Percentiles rank a stretch among this genome's conserved stretches.
phyloP scores from a whole-genome alignment of 176 grass and related monocot species.

The Saccharum spontaneum region DNA sequence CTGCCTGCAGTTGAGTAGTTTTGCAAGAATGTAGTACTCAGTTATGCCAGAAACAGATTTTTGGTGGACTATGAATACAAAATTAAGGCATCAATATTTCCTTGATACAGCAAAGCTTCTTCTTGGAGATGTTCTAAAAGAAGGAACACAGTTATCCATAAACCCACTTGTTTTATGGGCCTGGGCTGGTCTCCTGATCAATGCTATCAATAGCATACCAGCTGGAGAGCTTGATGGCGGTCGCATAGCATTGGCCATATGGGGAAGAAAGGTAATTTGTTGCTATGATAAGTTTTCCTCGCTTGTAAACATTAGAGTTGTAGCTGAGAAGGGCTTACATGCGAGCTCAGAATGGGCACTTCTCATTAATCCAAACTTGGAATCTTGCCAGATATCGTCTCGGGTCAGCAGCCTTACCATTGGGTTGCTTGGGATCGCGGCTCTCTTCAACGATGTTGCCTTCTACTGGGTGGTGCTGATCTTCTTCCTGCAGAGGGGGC shows the following conservation, averaged over 20 bases:
- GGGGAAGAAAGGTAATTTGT: slow-evolving; percentile 83
- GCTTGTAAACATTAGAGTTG: slow-evolving; percentile 5
- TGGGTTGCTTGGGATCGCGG: slow-evolving; percentile 68
- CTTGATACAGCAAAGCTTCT: slow-evolving; percentile 81
- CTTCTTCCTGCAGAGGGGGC: slow-evolving; percentile 93
- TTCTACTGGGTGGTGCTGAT: slow-evolving; percentile 93
- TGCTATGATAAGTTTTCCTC: not conserved
- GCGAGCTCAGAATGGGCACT: not conserved
- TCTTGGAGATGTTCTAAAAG: slow-evolving; percentile 85
- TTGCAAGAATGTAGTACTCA: not conserved
- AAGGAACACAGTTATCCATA: slow-evolving; percentile 78
- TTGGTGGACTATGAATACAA: not conserved
- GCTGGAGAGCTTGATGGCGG: slow-evolving; percentile 91
- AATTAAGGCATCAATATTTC: not conserved
- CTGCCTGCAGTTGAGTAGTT: not conserved
- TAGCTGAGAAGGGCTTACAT: not conserved
- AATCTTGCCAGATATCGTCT: slow-evolving; percentile 55
- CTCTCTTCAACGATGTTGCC: slow-evolving; percentile 72
- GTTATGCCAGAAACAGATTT: not conserved
- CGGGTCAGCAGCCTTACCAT: slow-evolving; percentile 58
- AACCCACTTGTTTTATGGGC: slow-evolving; percentile 95
- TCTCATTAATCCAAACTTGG: slow-evolving; percentile 19
- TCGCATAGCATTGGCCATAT: slow-evolving; percentile 73
- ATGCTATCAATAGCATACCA: slow-evolving; percentile 90
- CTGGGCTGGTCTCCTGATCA: slow-evolving; percentile 93